Conservation (phyloP, 176 grass and related monocot species). For the Aegilops tauschii region DNA sequence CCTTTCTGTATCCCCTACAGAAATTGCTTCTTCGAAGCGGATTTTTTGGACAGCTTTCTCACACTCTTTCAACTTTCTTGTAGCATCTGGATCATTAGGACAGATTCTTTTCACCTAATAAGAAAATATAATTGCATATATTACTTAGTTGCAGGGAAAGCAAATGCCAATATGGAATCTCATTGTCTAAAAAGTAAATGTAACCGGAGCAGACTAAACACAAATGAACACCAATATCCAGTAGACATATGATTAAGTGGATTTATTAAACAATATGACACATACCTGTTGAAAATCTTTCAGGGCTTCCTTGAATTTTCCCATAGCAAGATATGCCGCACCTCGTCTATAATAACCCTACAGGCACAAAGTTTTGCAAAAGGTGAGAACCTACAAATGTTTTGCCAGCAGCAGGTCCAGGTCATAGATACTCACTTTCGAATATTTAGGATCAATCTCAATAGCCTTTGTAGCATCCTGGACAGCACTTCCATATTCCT, state of each 20-base stretch:
- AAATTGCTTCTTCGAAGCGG: constrained; percentile 88
- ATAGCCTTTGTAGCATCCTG: constrained; percentile 85
- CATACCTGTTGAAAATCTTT: constrained; percentile 92
- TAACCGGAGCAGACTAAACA: not conserved
- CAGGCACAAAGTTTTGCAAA: not conserved
- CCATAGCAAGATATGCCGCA: constrained; percentile 90
- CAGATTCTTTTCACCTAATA: constrained; percentile 80
- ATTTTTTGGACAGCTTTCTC: constrained; percentile 93
- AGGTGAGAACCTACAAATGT: constrained; percentile 9
- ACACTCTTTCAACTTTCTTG: constrained; percentile 92
- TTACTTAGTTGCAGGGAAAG: not conserved
- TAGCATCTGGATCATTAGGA: constrained; percentile 85
- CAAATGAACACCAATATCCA: not conserved
- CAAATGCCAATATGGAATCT: not conserved
- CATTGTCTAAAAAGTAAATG: not conserved
- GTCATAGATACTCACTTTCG: constrained; percentile 49
- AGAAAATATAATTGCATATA: not conserved
- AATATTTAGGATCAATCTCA: constrained; percentile 80
- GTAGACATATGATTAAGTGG: not conserved
- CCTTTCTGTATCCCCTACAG: constrained; percentile 46
- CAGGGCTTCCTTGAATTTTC: constrained; percentile 92
- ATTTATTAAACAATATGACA: not conserved
- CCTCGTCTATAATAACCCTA: constrained; percentile 91
- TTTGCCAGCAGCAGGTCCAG: not conserved
- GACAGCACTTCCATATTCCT: constrained; percentile 91